Conservation (phyloP, 768 basidiomycete species). For the Auriscalpium vulgare region DNA sequence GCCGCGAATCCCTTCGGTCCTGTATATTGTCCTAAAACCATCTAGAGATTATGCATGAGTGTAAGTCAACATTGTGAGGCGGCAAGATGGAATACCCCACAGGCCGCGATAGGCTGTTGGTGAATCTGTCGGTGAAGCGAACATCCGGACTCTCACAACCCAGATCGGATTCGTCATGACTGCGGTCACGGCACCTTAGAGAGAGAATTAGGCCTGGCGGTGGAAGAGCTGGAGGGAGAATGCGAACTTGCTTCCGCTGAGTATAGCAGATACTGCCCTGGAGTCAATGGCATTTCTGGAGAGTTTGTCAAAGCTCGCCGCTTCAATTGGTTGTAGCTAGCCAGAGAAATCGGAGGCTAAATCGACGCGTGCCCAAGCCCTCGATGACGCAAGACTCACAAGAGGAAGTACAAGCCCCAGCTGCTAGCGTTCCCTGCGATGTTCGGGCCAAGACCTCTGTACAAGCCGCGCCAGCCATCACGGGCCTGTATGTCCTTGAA, state of each 20-base stretch:
- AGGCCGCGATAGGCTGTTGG: slow-evolving; percentile 72
- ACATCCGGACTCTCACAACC: slow-evolving; percentile 97
- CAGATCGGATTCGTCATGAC: slow-evolving; percentile 95
- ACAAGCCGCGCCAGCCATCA: slow-evolving; percentile 80
- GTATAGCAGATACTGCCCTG: slow-evolving; percentile 76
- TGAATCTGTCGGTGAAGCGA: slow-evolving; percentile 64
- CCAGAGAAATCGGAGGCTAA: background rate
- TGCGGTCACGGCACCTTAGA: slow-evolving; percentile 82
- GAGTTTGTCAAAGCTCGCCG: slow-evolving; percentile 65
- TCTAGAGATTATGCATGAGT: slow-evolving; percentile 29
- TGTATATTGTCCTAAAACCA: slow-evolving; percentile 65
- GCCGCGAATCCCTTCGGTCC: slow-evolving; percentile 68
- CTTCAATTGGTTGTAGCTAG: slow-evolving; percentile 91
- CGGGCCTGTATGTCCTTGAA: slow-evolving; percentile 63
- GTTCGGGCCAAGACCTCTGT: slow-evolving; percentile 85
- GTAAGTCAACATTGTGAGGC: slow-evolving; percentile 1
- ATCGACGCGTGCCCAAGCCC: background rate
- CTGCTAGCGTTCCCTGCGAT: slow-evolving; percentile 91
- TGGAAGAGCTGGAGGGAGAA: slow-evolving; percentile 12
- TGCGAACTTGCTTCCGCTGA: slow-evolving; percentile 95
- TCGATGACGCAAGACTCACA: slow-evolving; percentile 47
- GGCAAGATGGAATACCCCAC: slow-evolving; percentile 45
- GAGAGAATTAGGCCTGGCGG: slow-evolving; percentile 10
- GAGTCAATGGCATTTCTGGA: slow-evolving; percentile 57
- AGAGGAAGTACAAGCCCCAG: slow-evolving; percentile 97